These are phyloP conservation scores for Botrytis galanthina DNA, from an alignment of 2,329 filamentous ascomycete genomes.

Conservation along the genomic window DNA sequence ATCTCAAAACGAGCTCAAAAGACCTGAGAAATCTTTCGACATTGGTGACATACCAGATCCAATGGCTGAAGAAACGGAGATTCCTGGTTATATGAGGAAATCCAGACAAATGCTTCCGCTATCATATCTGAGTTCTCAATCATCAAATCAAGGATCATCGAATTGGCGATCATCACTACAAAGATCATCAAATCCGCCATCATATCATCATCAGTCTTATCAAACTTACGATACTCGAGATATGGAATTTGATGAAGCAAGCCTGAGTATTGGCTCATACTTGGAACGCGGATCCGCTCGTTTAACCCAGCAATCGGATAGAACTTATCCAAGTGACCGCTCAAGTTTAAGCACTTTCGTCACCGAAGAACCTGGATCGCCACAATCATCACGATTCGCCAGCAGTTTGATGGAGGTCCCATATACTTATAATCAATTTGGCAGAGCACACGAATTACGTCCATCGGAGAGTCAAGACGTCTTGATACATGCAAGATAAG, in stretches of 20 bases:
- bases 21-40: not conserved
- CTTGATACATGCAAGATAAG: slow-evolving; percentile 7
- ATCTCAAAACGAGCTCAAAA: not conserved
- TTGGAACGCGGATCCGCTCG: not conserved
- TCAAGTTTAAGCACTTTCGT: not conserved
- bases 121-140: slow-evolving; percentile 10
- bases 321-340: not conserved
- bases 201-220: not conserved
- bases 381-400: slow-evolving; percentile 4
- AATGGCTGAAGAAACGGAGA: not conserved
- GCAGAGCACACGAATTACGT: not conserved
- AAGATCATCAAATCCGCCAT: not conserved
- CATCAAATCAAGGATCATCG: not conserved
- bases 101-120: slow-evolving; percentile 13
- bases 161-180: not conserved
- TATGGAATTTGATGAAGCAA: slow-evolving; percentile 10
- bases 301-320: slow-evolving; percentile 5
- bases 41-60: not conserved
- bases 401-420: slow-evolving; percentile 5
- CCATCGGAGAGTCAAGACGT: not conserved
- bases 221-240: slow-evolving; percentile 11
- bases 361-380: slow-evolving; percentile 6
- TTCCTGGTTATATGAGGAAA: not conserved
- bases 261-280: slow-evolving; percentile 3
- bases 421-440: not conserved